Percentiles rank a stretch among this genome's conserved stretches.
phyloP scores from a whole-genome alignment of 2,329 filamentous ascomycete genomes.

The Aureobasidium sp. region DNA sequence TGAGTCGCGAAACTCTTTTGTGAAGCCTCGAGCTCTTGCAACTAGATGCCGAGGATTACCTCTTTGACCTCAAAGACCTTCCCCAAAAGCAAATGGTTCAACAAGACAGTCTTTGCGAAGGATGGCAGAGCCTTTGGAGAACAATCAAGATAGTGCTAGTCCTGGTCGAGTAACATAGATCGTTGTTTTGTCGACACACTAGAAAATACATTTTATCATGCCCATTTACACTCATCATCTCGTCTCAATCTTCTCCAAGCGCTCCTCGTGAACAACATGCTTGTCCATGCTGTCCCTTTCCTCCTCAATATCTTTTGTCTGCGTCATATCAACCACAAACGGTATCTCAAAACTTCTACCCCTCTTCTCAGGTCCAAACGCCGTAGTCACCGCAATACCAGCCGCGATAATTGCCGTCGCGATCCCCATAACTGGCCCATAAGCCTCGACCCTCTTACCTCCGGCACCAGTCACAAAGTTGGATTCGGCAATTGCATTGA shows the following conservation, averaged over 20 bases:
- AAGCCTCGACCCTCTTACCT: constrained; percentile 58
- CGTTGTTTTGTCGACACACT: no score
- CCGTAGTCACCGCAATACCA: constrained; percentile 61
- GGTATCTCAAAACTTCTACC: constrained; percentile 63
- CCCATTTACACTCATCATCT: not conserved
- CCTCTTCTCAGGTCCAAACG: constrained; percentile 67
- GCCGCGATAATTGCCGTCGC: constrained; percentile 69
- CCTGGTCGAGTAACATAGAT: no score
- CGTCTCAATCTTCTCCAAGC: not conserved
- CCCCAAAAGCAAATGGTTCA: no score
- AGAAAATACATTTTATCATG: no score
- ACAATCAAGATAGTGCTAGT: no score
- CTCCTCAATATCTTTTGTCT: constrained; percentile 18
- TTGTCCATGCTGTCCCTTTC: constrained; percentile 12
- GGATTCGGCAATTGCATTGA: constrained; percentile 65
- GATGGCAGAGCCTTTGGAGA: no score
- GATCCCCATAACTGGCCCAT: constrained; percentile 68
- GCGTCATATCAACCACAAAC: constrained; percentile 29
- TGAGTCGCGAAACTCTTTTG: no score
- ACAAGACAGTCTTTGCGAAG: no score
- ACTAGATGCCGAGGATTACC: no score
- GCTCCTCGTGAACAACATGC: not conserved
- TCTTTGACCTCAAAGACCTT: no score
- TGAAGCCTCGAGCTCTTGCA: no score
- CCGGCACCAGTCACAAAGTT: constrained; percentile 47